phyloP scores from a whole-genome alignment of 371 early-diverging fungal genomes.

The Mortierella sp. region DNA sequence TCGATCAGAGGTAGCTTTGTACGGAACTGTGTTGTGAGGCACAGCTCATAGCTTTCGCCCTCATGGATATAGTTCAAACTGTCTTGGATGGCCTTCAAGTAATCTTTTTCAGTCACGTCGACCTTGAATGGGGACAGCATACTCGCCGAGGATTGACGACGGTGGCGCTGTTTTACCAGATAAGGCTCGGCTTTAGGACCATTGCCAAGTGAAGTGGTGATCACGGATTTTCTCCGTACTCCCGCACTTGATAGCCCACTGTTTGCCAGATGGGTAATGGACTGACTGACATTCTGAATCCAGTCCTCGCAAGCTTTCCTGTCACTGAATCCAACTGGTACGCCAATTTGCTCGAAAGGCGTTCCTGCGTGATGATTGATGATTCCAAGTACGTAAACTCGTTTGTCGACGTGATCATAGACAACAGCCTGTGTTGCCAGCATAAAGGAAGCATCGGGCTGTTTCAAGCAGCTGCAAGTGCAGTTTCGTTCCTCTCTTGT shows the following conservation, averaged over 20 bases:
- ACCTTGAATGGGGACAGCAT: conserved; percentile 39
- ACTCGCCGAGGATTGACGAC: conserved; percentile 37
- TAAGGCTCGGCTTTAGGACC: conserved; percentile 48
- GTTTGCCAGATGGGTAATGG: conserved; percentile 23
- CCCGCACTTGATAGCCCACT: conserved; percentile 9
- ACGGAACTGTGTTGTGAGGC: conserved; percentile 88
- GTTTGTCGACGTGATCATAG: conserved; percentile 72
- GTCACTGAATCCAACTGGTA: conserved; percentile 25
- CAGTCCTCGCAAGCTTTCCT: conserved; percentile 20
- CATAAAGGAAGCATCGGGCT: conserved; percentile 88
- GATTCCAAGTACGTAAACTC: conserved; percentile 61
- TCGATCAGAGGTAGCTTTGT: conserved; percentile 45
- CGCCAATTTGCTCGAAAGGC: conserved; percentile 11
- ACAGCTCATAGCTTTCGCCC: conserved; percentile 96
- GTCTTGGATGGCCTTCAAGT: conserved; percentile 71
- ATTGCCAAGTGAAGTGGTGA: conserved; percentile 9
- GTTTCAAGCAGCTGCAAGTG: conserved; percentile 56
- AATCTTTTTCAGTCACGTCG: conserved; percentile 67
- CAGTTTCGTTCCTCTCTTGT: conserved; percentile 10
- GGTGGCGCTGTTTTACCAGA: conserved; percentile 40
- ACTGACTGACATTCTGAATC: conserved; percentile 25
- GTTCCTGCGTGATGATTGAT: conserved; percentile 30
- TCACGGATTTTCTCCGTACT: conserved; percentile 12
- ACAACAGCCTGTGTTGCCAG: conserved; percentile 84
- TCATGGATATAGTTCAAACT: conserved; percentile 76